A percentile compares a stretch with the other conserved stretches of the same genome.
phyloP scores from a whole-genome alignment of 2,329 filamentous ascomycete species.

The Xylaria sp. region DNA sequence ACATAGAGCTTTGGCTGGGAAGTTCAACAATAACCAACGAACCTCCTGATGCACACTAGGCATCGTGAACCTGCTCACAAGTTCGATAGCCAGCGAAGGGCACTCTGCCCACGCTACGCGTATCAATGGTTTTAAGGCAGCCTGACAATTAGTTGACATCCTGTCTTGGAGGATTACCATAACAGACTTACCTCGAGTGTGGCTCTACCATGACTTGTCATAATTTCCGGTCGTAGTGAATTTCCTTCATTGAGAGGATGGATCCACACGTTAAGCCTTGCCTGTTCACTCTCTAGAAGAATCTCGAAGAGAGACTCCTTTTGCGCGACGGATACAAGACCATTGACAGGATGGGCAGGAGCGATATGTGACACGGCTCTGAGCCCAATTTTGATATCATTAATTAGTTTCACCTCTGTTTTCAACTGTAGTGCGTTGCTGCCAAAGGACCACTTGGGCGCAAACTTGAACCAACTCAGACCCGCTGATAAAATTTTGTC shows the following conservation, averaged over 20 bases:
- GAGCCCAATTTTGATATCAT: constrained; percentile 73
- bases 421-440: constrained; percentile 93
- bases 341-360: constrained; percentile 51
- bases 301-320: constrained; percentile 86
- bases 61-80: constrained; percentile 79
- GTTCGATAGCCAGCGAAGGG: constrained; percentile 84
- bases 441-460: constrained; percentile 92
- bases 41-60: constrained; percentile 75
- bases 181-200: constrained; percentile 46
- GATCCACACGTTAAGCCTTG: constrained; percentile 86
- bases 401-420: constrained; percentile 83
- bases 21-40: constrained; percentile 78
- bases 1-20: constrained; percentile 79
- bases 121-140: constrained; percentile 67
- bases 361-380: constrained; percentile 68
- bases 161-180: neutral
- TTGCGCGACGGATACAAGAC: constrained; percentile 69
- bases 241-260: constrained; percentile 73
- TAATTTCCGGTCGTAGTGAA: constrained; percentile 43
- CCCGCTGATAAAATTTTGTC: constrained; percentile 87
- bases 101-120: constrained; percentile 86
- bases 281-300: constrained; percentile 83
- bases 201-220: constrained; percentile 49
- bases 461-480: constrained; percentile 83
- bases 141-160: constrained; percentile 44